Base-by-base conservation (phyloP, 768 basidiomycete species). In the Amanita pallidorosea region DNA sequence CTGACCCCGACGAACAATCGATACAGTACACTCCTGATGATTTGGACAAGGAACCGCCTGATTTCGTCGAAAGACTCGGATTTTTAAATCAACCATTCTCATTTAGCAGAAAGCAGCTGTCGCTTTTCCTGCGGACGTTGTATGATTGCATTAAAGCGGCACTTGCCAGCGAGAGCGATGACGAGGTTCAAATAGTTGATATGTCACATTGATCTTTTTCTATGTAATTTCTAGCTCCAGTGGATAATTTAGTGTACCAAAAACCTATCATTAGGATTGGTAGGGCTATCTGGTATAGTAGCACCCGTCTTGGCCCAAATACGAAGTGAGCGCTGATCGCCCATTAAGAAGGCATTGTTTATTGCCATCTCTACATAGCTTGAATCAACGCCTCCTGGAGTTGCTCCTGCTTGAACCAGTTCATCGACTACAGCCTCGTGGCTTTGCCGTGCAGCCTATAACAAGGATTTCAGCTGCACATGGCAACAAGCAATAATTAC, bases 391-490 rank as follows among this genome's bases (percentile, higher is more conserved):
- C 85, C 79, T 33, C 85, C 80, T 20, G 91, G 73, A 47, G 75
- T 81, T 36, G 85, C 88, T 2, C 90, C 90, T 15, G 85, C 81
- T 59, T 75, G 78, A 13, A 86, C 70, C 22, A 93, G 73, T 38
- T 76, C 56, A 34, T 81, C 75, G 2, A 88, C 88, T 5, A 80
- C 68, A 12, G 66, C 66, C 49, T 71, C 70, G 56, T 86, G 77
- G 1, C 82, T 75, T 60, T 86, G 82, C 20, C 89, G 76, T 23
- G 87, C 84, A 48, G 89, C 88, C 86, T 89, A 54, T 12, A 11
- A 51, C 22, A 20, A 41, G 17, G 35, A 18, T 20, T 45, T 52
- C 27, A 57, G 33, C 18, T 17, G 36, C 27, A 33, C 33, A 48
- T 52, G 51, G 11, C 23, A 36, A 18, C 15, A 33, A 23, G 4